Evolutionary conservation across 257 asterid genomes (phyloP).

Genomic region (Solanum pinnatisectum): DNA sequence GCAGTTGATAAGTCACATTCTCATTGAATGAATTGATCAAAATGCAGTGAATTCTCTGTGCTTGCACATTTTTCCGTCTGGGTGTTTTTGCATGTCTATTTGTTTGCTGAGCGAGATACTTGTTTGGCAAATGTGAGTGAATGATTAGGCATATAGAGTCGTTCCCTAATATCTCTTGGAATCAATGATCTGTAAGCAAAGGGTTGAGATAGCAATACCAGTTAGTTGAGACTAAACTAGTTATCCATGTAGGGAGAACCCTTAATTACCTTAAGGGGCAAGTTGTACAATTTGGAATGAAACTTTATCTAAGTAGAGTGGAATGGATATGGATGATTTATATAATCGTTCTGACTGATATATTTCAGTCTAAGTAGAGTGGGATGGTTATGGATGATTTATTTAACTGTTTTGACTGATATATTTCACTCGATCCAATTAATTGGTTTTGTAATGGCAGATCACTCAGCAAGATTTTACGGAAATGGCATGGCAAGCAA

Average conservation of each 20-base stretch:
- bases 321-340: neutral
- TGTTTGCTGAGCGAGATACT: neutral
- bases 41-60: neutral
- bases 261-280: neutral
- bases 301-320: neutral
- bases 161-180: neutral
- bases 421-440: neutral
- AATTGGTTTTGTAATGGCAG: constrained; percentile 28
- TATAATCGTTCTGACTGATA: neutral
- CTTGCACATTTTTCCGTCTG: neutral
- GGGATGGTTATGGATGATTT: neutral
- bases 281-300: neutral
- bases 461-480: constrained; percentile 86
- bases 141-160: neutral
- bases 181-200: neutral
- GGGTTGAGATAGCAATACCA: neutral
- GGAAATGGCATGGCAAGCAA: constrained; percentile 99
- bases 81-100: neutral
- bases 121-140: neutral
- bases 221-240: neutral
- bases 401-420: neutral
- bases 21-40: neutral
- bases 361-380: neutral
- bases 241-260: neutral
- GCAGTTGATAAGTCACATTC: neutral